phyloP scores from a whole-genome alignment of 1,139 yeast genomes.

The Arxiozyma heterogenica region DNA sequence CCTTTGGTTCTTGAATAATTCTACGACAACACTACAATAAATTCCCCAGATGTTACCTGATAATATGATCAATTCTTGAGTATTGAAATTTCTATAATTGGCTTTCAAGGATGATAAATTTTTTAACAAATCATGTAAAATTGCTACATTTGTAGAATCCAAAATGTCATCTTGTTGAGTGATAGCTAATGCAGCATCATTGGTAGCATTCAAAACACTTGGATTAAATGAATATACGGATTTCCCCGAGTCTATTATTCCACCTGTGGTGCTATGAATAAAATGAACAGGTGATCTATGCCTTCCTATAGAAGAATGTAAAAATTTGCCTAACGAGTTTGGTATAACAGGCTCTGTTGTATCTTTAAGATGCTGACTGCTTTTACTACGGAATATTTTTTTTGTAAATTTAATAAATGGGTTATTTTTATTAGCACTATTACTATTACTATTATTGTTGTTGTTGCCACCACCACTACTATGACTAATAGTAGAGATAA shows the following conservation, averaged over 20 bases:
- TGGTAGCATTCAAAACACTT: slow-evolving; percentile 11
- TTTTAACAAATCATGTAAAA: slow-evolving; percentile 28
- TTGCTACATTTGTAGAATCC: slow-evolving; percentile 18
- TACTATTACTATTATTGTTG: not conserved
- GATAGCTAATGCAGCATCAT: slow-evolving; percentile 10
- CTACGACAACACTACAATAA: slow-evolving; percentile 24
- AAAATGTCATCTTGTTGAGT: slow-evolving; percentile 17
- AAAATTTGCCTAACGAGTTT: slow-evolving; percentile 24
- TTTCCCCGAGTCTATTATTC: slow-evolving; percentile 21
- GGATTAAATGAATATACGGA: slow-evolving; percentile 25
- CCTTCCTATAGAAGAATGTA: slow-evolving; percentile 27
- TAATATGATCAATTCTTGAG: slow-evolving; percentile 25
- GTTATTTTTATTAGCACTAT: slow-evolving; percentile 4
- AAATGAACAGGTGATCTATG: slow-evolving; percentile 27
- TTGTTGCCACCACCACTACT: not conserved
- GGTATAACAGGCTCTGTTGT: slow-evolving; percentile 20
- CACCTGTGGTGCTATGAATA: slow-evolving; percentile 20
- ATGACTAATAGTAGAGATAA: not conserved
- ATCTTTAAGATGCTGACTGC: slow-evolving; percentile 11
- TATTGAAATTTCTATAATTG: slow-evolving; percentile 24
- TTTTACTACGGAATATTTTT: slow-evolving; percentile 21
- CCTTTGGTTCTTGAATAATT: slow-evolving; percentile 25
- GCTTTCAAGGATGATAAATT: slow-evolving; percentile 27
- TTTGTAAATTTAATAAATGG: slow-evolving; percentile 13
- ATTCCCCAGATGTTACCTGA: slow-evolving; percentile 30